Evolutionary conservation across 2,329 filamentous ascomycete genomes (phyloP), one percentile per base, ranked within the genome.

Genomic region (Dactylella cylindrospora): DNA sequence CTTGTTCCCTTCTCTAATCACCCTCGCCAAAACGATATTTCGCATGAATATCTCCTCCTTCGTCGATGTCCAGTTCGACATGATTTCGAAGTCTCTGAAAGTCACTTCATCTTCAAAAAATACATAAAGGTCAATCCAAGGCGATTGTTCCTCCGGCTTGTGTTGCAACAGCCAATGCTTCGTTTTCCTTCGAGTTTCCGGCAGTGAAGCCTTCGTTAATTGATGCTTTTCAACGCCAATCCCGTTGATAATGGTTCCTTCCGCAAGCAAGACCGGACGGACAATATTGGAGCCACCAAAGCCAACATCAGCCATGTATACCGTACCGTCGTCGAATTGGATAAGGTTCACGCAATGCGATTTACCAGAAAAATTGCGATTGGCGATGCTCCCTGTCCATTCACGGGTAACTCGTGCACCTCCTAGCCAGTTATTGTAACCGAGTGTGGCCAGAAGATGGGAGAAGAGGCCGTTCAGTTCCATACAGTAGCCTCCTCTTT

Each of bases 401-500:
- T 49, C 39, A 13, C 35, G 20, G 9, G 49, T 39, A n/a, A 40
- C 36, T 33, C 57, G 49, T 3, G 57, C 44, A 23, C 49, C 41
- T 7, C 35, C 41, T 2, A 49, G 23, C 57, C 57, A 62, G 28
- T 13, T 26, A 39, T 46, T 45, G 28, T 39, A 62, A 3, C 57
- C 57, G 2, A 62, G 43, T 10, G 35, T 44, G 19, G 41, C 40
- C 32, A 62, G 43, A 6, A 62, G 22, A 12, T 46, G 33, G 31
- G 41, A 53, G 43, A 62, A 62, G 20, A 62, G 49, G 31, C 31
- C 39, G 32, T 62, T 62, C 12, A 54, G 22, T 25, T 62, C 57
- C 47, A 62, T 53, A 43, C 49, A 49, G 25, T 49, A 54, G 36
- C 57, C 57, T 9, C 57, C 57, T 19, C 57, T 20, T 44, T 36